Evolutionary conservation across 805 yeast species (phyloP).

Genomic region (Ogataea pini): DNA sequence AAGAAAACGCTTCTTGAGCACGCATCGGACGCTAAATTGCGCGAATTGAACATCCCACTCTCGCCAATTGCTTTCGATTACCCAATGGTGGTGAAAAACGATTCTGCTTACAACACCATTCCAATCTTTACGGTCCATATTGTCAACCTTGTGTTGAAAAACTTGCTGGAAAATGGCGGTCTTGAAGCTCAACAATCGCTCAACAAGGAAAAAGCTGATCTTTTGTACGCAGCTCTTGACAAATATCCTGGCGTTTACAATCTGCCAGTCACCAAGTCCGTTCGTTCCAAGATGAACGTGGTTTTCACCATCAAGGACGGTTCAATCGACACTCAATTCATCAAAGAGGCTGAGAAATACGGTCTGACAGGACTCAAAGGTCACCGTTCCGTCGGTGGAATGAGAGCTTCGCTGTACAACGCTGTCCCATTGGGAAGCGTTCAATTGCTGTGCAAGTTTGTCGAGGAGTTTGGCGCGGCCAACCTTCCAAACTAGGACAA

Average conservation of each 20-base stretch:
- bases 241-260: constrained; percentile 62
- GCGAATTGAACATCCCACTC: constrained; percentile 64
- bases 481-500: constrained; percentile 26
- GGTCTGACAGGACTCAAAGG: constrained; percentile 85
- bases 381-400: constrained; percentile 96
- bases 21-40: constrained; percentile 62
- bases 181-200: constrained; percentile 55
- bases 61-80: constrained; percentile 88
- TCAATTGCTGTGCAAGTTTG: constrained; percentile 53
- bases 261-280: constrained; percentile 61
- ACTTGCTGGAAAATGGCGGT: constrained; percentile 71
- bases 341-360: constrained; percentile 60
- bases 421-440: constrained; percentile 72
- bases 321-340: constrained; percentile 62
- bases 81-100: constrained; percentile 82
- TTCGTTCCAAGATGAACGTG: constrained; percentile 88
- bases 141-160: constrained; percentile 71
- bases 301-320: constrained; percentile 76
- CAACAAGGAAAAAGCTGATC: constrained; percentile 61
- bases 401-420: constrained; percentile 90
- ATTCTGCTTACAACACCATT: constrained; percentile 93
- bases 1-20: constrained; percentile 75
- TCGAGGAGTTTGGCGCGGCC: constrained; percentile 58
- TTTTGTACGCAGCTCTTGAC: constrained; percentile 67
- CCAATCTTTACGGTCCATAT: constrained; percentile 92